Conservation (phyloP, 2,329 filamentous ascomycete species). For the Ophiocordyceps polyrhachis-furcata region DNA sequence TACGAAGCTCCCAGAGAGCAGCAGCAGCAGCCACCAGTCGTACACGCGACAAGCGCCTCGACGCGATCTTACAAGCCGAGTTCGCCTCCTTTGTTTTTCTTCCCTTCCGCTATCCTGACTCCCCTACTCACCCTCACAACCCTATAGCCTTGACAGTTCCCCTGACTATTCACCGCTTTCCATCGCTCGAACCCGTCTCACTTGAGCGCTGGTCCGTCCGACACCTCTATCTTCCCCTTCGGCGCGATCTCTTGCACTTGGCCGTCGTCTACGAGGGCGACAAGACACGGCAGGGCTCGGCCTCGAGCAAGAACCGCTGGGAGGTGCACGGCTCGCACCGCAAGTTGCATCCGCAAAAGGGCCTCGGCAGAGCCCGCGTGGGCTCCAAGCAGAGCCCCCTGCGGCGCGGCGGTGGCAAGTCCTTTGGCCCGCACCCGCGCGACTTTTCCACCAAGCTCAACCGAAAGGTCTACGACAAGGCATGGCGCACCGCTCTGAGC, state of each 20-base stretch:
- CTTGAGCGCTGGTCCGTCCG: conserved; percentile 63
- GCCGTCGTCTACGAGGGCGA: conserved; percentile 90
- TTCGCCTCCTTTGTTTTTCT: conserved; percentile 9
- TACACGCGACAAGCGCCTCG: conserved; percentile 13
- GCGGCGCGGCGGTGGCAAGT: conserved; percentile 67
- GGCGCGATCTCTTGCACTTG: conserved; percentile 80
- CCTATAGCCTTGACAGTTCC: conserved; percentile 44
- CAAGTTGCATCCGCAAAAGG: conserved; percentile 80
- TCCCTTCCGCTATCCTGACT: not conserved
- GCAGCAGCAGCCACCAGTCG: conserved; percentile 10
- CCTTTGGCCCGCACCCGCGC: conserved; percentile 76
- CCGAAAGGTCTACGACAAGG: conserved; percentile 83
- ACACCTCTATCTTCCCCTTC: conserved; percentile 72
- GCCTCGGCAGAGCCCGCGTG: conserved; percentile 58
- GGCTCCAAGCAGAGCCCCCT: conserved; percentile 71
- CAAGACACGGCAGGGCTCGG: conserved; percentile 69
- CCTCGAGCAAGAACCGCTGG: conserved; percentile 59
- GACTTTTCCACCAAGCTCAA: conserved; percentile 76
- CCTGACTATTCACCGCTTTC: conserved; percentile 80
- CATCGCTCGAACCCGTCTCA: conserved; percentile 63
- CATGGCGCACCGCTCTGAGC: conserved; percentile 83
- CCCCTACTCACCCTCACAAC: not conserved
- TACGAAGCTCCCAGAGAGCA: conserved; percentile 23
- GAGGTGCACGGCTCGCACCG: conserved; percentile 69
- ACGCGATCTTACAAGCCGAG: conserved; percentile 26